Percentiles rank a stretch among this genome's conserved stretches.
Conservation (phyloP, 371 early-diverging fungal species). For the Haplosporangium sp. region DNA sequence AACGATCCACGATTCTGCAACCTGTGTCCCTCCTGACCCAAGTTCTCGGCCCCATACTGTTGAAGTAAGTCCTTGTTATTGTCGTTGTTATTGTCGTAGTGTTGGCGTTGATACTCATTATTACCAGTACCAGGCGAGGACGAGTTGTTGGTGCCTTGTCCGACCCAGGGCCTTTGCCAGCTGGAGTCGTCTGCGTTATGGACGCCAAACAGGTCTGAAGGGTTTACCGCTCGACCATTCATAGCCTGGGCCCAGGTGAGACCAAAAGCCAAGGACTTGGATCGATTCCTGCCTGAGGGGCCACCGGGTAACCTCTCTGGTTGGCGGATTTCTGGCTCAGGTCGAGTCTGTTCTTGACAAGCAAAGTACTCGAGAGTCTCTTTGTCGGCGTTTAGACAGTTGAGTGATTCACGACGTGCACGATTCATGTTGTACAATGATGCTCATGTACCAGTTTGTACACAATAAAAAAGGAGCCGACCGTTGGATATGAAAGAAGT, state of each 20-base stretch:
- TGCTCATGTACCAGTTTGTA: neutral
- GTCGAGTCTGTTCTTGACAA: constrained; percentile 37
- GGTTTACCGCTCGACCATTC: constrained; percentile 42
- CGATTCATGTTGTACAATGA: constrained; percentile 34
- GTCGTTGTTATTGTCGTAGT: constrained; percentile 1
- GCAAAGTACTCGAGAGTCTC: constrained; percentile 49
- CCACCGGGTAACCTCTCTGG: constrained; percentile 7
- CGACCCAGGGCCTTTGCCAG: constrained; percentile 34
- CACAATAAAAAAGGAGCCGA: neutral
- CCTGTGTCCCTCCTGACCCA: constrained; percentile 13
- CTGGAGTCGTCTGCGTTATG: constrained; percentile 29
- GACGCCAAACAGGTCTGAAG: constrained; percentile 30
- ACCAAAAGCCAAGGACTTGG: constrained; percentile 47
- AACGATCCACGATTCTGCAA: constrained; percentile 33
- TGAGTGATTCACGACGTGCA: constrained; percentile 53
- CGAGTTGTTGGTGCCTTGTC: neutral
- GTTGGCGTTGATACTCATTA: neutral
- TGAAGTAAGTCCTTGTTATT: constrained; percentile 19
- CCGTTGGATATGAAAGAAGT: neutral
- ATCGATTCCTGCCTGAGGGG: constrained; percentile 15
- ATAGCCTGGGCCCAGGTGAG: constrained; percentile 53
- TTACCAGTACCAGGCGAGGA: neutral
- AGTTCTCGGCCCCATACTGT: constrained; percentile 3
- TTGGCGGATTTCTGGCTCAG: constrained; percentile 15
- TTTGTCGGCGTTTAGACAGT: constrained; percentile 54